Base-by-base conservation (phyloP, 352 stramenopile genomes). In the Globisporangium echinulatum region DNA sequence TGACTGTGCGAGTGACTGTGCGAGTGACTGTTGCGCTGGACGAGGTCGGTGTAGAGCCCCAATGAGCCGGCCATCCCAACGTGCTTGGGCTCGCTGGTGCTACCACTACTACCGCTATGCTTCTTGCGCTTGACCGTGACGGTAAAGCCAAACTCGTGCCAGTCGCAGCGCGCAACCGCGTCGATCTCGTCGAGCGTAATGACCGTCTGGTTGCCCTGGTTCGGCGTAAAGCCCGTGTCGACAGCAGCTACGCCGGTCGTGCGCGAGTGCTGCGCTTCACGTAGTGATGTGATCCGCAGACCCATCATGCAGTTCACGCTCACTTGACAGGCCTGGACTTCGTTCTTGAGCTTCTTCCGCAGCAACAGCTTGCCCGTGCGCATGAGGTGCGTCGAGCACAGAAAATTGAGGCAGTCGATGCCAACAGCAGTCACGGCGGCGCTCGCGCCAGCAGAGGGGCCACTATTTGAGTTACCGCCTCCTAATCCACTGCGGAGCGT, bases 301-400 rank as follows among this genome's bases (percentile, higher is more conserved):
- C 85, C 85, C 81, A 94, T 88, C 85, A 94, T 94, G 61, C 85
- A 94, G 61, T 94, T 94, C 43, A 91, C 64, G 60, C 77, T 87
- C 46, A 92, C 68, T 38, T 87, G 63, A 33, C 77, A 91, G 37
- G 59, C 56, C 64, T 92, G 82, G 9, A 92, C 37, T 40, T 92
- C 79, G 52, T 94, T 91, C 54, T 85, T 85, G 33, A 92, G 70
- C 69, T 90, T 94, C 61, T 88, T 88, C 61, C 80, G 81, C 37
- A 87, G 63, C 38, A 87, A 51, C 47, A 94, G 53, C 36, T 72
- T 75, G 1, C 80, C 81, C 25, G 74, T 77, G n/a, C 76, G 73
- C 72, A 94, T 78, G 19, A 92, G 42, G 52, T 94, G 85, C 56
- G 85, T 94, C 13, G 81, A 88, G 66, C 85, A 94, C 67, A 90